Conservation (phyloP, 2,329 filamentous ascomycete species). For the Pseudocercospora fuligena region DNA sequence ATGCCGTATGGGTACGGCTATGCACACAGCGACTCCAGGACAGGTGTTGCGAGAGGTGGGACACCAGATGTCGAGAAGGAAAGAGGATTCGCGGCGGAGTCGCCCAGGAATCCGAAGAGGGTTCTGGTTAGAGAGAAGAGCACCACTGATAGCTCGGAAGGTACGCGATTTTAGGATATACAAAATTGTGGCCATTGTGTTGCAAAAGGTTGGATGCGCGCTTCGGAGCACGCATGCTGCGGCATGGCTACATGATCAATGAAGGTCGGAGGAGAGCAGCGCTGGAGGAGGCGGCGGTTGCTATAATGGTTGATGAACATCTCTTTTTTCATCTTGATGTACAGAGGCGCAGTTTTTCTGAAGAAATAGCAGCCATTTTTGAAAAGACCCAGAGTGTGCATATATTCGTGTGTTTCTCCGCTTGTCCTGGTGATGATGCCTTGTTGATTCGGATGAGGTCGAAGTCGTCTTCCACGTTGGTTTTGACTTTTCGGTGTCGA, state of each 20-base stretch:
- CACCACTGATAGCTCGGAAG: conserved; percentile 12
- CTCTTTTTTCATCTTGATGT: conserved; percentile 11
- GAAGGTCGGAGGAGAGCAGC: not conserved
- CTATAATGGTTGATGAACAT: conserved; percentile 7
- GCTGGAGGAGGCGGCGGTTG: not conserved
- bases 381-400: not conserved
- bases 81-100: not conserved
- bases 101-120: conserved; percentile 5
- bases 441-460: too few relatives aligned
- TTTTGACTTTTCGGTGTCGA: not conserved
- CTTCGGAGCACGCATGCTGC: not conserved
- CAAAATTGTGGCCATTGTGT: not conserved
- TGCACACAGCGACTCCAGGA: conserved; percentile 34
- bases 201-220: not conserved
- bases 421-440: too few relatives aligned
- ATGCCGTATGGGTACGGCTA: conserved; percentile 44
- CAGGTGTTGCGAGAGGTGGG: conserved; percentile 29
- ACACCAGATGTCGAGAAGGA: conserved; percentile 34
- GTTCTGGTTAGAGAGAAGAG: conserved; percentile 19
- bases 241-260: not conserved
- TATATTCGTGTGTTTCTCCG: too few relatives aligned
- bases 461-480: not conserved
- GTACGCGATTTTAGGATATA: conserved; percentile 7
- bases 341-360: conserved; percentile 3
- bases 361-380: conserved; percentile 4